Conservation (phyloP, 2,329 filamentous ascomycete genomes). For the Stachybotrys chlorohalonatus region DNA sequence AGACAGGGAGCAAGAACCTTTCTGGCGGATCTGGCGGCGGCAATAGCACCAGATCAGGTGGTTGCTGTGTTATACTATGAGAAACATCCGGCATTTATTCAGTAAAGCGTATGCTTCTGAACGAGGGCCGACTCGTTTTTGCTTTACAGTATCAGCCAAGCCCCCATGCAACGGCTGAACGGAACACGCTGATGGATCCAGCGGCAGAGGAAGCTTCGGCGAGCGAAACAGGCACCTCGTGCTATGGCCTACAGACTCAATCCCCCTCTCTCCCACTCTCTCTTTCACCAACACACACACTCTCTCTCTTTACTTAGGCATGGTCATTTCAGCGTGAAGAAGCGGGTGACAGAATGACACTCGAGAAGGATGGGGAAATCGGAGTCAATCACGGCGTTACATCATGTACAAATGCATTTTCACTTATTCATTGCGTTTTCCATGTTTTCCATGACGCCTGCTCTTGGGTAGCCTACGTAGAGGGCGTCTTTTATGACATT, state of each 20-base stretch:
- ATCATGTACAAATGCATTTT: slow-evolving; percentile 15
- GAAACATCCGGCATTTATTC: neutral
- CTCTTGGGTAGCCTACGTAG: slow-evolving; percentile 2
- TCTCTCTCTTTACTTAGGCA: slow-evolving; percentile 7
- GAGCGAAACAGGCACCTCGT: too few relatives aligned
- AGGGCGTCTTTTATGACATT: neutral
- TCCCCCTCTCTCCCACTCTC: neutral
- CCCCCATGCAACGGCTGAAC: too few relatives aligned
- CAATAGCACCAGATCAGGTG: slow-evolving; percentile 28
- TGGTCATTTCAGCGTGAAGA: slow-evolving; percentile 11
- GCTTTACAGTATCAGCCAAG: too few relatives aligned
- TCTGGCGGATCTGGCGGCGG: slow-evolving; percentile 31
- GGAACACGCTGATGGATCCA: too few relatives aligned
- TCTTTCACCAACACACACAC: neutral
- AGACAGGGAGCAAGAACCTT: slow-evolving; percentile 47
- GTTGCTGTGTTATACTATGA: slow-evolving; percentile 45
- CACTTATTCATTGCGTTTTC: slow-evolving; percentile 5
- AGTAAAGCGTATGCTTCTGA: neutral
- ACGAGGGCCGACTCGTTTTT: too few relatives aligned
- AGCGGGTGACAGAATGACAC: slow-evolving; percentile 10
- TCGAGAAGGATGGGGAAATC: slow-evolving; percentile 9
- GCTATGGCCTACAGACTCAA: neutral
- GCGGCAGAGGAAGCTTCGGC: too few relatives aligned
- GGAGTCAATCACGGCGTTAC: slow-evolving; percentile 18
- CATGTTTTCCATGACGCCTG: slow-evolving; percentile 1